These are phyloP conservation scores for Drechslerella coelobrocha DNA, from an alignment of 2,329 filamentous ascomycete species.

Conservation along the genomic window DNA sequence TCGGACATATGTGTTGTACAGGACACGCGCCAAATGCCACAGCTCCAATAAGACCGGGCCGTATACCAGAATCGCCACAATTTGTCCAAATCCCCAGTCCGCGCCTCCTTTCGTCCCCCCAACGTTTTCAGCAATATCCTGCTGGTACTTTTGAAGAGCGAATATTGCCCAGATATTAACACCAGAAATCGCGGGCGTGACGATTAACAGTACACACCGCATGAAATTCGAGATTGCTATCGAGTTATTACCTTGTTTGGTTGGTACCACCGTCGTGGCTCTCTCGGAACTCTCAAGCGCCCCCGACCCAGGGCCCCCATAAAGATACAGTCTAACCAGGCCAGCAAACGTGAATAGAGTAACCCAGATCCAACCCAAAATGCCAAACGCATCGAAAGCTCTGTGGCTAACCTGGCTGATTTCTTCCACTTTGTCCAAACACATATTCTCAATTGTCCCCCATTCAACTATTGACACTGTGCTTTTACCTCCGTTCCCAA, in stretches of 20 bases:
- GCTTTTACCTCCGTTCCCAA: slow-evolving; percentile 4
- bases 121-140: slow-evolving; percentile 4
- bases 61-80: slow-evolving; percentile 27
- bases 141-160: slow-evolving; percentile 14
- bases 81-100: slow-evolving; percentile 29
- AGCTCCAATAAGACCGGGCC: slow-evolving; percentile 27
- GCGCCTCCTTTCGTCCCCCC: background rate
- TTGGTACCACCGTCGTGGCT: background rate
- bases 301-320: slow-evolving; percentile 6
- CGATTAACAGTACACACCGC: background rate
- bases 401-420: background rate
- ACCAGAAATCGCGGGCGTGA: slow-evolving; percentile 7
- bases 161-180: slow-evolving; percentile 26
- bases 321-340: slow-evolving; percentile 9
- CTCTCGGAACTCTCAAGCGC: background rate
- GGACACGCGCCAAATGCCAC: slow-evolving; percentile 8
- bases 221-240: background rate
- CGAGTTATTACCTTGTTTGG: background rate
- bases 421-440: slow-evolving; percentile 3
- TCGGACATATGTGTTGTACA: too few relatives aligned
- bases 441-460: slow-evolving; percentile 12
- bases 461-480: slow-evolving; percentile 16
- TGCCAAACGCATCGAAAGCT: slow-evolving; percentile 12
- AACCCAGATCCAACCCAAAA: slow-evolving; percentile 27
- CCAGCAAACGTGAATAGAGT: slow-evolving; percentile 5